A percentile compares a stretch with the other conserved stretches of the same genome.
Evolutionary conservation across 179 eudicot species (phyloP).

Genomic region (Spergularia azorica): DNA sequence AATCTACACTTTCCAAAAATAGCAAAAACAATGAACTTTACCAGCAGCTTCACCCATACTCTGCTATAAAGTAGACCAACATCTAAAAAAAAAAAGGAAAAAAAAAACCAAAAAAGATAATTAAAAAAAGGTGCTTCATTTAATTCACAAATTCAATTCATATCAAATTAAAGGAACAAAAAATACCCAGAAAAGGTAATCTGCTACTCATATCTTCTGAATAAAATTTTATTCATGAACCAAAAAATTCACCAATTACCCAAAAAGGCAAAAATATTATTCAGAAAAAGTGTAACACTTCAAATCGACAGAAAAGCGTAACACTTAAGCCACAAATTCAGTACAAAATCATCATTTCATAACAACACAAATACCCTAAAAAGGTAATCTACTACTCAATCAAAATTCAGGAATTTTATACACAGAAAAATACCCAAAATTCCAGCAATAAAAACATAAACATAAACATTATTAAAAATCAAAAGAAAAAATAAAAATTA

Average conservation of each 20-base stretch:
- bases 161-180: neutral
- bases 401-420: conserved; percentile 7
- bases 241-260: no score
- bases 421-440: conserved; percentile 13
- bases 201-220: neutral
- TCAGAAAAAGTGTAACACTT: no score
- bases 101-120: neutral
- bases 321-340: no score
- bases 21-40: neutral
- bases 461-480: neutral
- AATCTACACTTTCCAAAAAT: neutral
- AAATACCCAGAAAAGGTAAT: neutral
- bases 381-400: neutral
- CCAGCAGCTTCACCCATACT: conserved; percentile 10
- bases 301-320: no score
- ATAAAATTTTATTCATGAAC: neutral
- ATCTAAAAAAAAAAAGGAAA: neutral
- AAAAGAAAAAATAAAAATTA: neutral
- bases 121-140: neutral
- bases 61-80: conserved; percentile 12
- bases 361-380: neutral
- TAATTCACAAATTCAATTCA: conserved; percentile 1
- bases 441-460: neutral
- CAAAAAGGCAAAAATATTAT: no score
- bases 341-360: no score